phyloP scores from a whole-genome alignment of 805 yeast genomes.

The Hanseniaspora singularis region DNA sequence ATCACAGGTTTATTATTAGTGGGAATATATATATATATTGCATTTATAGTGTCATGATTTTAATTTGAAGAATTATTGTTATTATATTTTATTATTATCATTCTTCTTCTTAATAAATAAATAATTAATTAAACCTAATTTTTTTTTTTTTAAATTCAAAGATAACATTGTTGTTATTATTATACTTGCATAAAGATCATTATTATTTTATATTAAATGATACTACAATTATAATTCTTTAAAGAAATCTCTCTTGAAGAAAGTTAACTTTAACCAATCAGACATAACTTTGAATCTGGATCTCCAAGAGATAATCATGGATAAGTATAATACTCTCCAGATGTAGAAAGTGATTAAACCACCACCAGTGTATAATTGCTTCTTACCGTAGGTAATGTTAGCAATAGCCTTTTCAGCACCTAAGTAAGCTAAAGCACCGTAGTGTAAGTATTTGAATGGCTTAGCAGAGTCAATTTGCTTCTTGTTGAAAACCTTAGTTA shows the following conservation, averaged over 20 bases:
- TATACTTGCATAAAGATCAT: neutral
- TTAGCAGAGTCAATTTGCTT: conserved; percentile 28
- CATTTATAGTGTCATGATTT: no score
- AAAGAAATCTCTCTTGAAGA: conserved; percentile 89
- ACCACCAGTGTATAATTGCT: conserved; percentile 73
- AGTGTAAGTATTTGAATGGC: conserved; percentile 72
- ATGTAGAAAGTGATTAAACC: conserved; percentile 79
- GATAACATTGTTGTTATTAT: no score
- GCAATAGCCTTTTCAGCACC: conserved; percentile 93
- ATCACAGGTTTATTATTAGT: neutral
- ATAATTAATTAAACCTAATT: conserved; percentile 1
- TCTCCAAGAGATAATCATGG: conserved; percentile 79
- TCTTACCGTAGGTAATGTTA: conserved; percentile 66
- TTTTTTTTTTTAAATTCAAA: neutral
- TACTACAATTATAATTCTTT: conserved; percentile 44
- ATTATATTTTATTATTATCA: no score
- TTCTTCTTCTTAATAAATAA: conserved; percentile 7
- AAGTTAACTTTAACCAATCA: conserved; percentile 79
- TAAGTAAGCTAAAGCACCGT: conserved; percentile 85
- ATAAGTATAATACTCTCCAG: conserved; percentile 86
- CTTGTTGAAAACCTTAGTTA: conserved; percentile 61
- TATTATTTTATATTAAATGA: neutral
- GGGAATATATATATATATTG: conserved; percentile 1
- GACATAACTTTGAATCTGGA: conserved; percentile 74
- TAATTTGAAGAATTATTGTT: no score